These are phyloP conservation scores for Physcomitrium patens DNA, from an alignment of 225 moss, liverwort and hornwort species.

Conservation along the genomic window DNA sequence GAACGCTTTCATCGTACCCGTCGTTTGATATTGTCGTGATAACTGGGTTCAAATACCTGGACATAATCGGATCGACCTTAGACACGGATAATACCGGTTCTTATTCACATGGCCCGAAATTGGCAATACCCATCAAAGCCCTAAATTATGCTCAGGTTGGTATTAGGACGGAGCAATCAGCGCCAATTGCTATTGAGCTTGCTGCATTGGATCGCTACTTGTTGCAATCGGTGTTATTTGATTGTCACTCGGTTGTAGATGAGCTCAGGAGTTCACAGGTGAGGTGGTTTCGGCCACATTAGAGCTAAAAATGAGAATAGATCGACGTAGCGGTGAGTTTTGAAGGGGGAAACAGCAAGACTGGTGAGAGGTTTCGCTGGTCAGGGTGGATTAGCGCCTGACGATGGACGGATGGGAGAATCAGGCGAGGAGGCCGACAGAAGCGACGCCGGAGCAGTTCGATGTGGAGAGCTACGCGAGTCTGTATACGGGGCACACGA, in stretches of 20 bases:
- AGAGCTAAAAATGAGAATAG: slow-evolving; percentile 15
- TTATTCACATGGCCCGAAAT: too few species aligned
- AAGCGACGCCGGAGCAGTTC: slow-evolving; percentile 74
- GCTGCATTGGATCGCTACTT: too few species aligned
- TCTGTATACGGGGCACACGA: slow-evolving; percentile 90
- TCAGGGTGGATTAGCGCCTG: slow-evolving; percentile 9
- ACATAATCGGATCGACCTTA: too few species aligned
- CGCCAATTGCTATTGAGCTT: too few species aligned
- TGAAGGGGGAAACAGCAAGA: neutral
- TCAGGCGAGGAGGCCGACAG: slow-evolving; percentile 42
- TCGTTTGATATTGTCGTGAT: too few species aligned
- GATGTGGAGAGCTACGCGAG: slow-evolving; percentile 96
- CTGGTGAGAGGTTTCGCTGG: slow-evolving; percentile 14
- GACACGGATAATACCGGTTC: too few species aligned
- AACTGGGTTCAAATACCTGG: too few species aligned
- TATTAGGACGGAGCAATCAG: too few species aligned
- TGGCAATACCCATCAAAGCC: too few species aligned
- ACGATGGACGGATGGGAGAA: slow-evolving; percentile 60
- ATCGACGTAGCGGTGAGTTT: neutral
- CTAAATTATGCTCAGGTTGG: too few species aligned
- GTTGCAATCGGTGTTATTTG: too few species aligned
- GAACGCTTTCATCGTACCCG: too few species aligned
- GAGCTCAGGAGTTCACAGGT: neutral
- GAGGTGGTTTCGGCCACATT: neutral
- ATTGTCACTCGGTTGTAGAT: neutral